Evolutionary conservation across 768 basidiomycete genomes (phyloP), one percentile per base, ranked within the genome.

Genomic region (Xerocomellus chrysenteron): DNA sequence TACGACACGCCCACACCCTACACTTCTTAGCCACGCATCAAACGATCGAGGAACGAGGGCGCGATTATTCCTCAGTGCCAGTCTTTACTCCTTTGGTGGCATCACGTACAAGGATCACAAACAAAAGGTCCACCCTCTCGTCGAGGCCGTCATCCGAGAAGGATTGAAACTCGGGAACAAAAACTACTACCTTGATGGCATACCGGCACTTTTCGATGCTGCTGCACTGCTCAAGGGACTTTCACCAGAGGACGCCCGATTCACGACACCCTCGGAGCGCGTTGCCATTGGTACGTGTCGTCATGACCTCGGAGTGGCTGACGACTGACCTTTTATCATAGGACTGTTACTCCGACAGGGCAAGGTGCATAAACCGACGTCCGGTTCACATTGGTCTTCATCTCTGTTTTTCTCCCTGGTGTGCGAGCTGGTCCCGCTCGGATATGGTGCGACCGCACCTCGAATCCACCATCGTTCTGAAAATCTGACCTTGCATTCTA

Each of bases 101-200:
- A 68, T 88, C 16, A 82, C 79, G 4, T 90, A 85, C 64, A 65
- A 59, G 16, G 85, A 88, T 59, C 75, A 78, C 56, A 94, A 92
- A 70, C 82, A 84, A 45, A 90, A 83, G 62, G 65, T 68, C 0
- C 74, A 81, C 11, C 76, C 80, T 8, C 82, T 84, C 1, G 79
- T 87, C 6, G 86, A 90, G 52, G 82, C 83, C 32, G 85, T 87
- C 30, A 80, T 98, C 35, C 81, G 89, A 47, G 91, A 96, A 46
- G 90, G 90, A 7, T 72, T 97, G 55, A 98, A 95, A 69, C 78
- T 93, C 28, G 91, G 92, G 11, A 78, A 80, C 19, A 87, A 89
- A 63, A 84, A 88, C 58, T 86, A 90, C 65, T 91, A 83, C 59
- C 72, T 90, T 17, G 89, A 88, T 65, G 92, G 89, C 19, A 82